Conservation (phyloP, 768 basidiomycete genomes). For the Mycena rosella region DNA sequence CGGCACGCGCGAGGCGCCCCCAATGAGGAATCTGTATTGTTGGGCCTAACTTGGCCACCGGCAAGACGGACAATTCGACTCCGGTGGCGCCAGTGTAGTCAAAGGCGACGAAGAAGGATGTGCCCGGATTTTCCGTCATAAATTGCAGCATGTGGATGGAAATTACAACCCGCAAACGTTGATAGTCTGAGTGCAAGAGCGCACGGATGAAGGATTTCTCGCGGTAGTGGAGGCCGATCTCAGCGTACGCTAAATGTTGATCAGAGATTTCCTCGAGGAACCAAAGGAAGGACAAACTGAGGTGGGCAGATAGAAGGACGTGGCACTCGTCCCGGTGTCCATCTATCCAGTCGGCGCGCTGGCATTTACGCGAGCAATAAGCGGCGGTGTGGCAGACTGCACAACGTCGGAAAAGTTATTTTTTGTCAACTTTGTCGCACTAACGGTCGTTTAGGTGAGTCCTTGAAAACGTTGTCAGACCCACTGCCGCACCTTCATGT, state of each 20-base stretch:
- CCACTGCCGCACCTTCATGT: constrained; percentile 4
- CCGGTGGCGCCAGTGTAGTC: constrained; percentile 17
- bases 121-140: constrained; percentile 1
- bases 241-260: constrained; percentile 6
- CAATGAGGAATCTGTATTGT: constrained; percentile 11
- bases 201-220: constrained; percentile 22
- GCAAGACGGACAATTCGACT: background rate
- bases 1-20: constrained; percentile 13
- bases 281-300: constrained; percentile 8
- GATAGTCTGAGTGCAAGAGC: constrained; percentile 25
- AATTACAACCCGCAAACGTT: constrained; percentile 4
- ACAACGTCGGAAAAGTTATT: constrained; percentile 7
- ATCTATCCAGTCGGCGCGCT: constrained; percentile 15
- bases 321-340: constrained; percentile 21
- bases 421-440: constrained; percentile 25
- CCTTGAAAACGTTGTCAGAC: background rate
- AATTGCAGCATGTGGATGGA: background rate
- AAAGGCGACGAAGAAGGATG: constrained; percentile 16
- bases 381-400: constrained; percentile 2
- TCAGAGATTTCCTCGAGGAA: background rate
- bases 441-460: constrained; percentile 5
- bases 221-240: constrained; percentile 18
- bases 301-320: constrained; percentile 4
- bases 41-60: background rate
- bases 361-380: constrained; percentile 20